Base-by-base conservation (phyloP, 768 basidiomycete species). In the Omphalotus guepiniiformis region DNA sequence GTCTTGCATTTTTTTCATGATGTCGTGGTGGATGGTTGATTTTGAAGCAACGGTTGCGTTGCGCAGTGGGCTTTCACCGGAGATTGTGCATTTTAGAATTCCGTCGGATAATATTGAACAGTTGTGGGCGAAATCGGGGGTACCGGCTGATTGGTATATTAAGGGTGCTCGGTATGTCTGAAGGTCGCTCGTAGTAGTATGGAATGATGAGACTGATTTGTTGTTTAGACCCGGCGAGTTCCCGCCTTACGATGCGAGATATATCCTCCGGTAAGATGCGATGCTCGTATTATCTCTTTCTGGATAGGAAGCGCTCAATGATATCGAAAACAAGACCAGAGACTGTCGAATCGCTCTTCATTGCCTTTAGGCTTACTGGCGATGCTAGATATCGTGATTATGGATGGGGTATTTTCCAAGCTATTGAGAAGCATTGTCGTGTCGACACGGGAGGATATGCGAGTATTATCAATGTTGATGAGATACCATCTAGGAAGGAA, bases 291-390 rank as follows among this genome's bases (percentile, higher is more conserved):
- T n/a, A n/a, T n/a, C n/a, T n/a, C n/a, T n/a, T n/a, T n/a, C n/a
- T n/a, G n/a, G n/a, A n/a, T n/a, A n/a, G n/a, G n/a, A n/a, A n/a
- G n/a, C n/a, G n/a, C n/a, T n/a, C n/a, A n/a, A n/a, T n/a, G n/a
- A n/a, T n/a, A n/a, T n/a, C n/a, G n/a, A n/a, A n/a, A n/a, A 32
- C 6, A 55, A 86, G 90, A 6, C 94, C 94, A 2, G 94, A 98
- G 70, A 98, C 94, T 1, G 79, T 93, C 21, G 94, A 98, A 63
- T 93, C 90, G 1, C 80, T 96, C 32, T 95, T 97, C 73, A 70
- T 93, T 36, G 93, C 92, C 1, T 96, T 75, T 64, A 80, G 94
- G n/a, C 71, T 93, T 3, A 95, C 94, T 2, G 92, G 92, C 5
- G 83, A 96, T 57, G 68, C 74, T 23, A 70, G 74, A 22, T 97